phyloP scores from a whole-genome alignment of 768 basidiomycete genomes.

The Mycena vitilis region DNA sequence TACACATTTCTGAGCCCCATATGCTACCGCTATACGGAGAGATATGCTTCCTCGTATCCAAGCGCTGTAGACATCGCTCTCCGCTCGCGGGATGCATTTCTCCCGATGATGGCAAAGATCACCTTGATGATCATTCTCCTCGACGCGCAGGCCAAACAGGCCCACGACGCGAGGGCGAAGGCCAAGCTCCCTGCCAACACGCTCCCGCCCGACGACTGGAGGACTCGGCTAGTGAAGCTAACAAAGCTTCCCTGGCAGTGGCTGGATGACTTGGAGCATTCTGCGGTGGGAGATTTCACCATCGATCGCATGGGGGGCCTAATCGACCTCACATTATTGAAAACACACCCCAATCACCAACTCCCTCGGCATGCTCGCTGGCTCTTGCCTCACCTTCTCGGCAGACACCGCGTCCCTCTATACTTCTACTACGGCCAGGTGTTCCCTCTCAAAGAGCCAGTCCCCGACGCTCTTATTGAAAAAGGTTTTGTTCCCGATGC shows the following conservation, averaged over 20 bases:
- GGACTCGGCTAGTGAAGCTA: background rate
- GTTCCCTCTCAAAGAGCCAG: conserved; percentile 23
- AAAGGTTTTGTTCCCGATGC: conserved; percentile 14
- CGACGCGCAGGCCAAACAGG: conserved; percentile 7
- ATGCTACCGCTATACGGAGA: conserved; percentile 24
- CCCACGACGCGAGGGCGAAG: too few relatives aligned
- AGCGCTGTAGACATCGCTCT: conserved; percentile 20
- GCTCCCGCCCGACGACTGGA: conserved; percentile 16
- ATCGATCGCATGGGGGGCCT: conserved; percentile 33
- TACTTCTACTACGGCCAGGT: conserved; percentile 27
- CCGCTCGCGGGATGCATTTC: conserved; percentile 31
- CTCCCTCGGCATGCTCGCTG: conserved; percentile 28
- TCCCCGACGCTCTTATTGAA: conserved; percentile 19
- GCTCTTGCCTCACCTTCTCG: conserved; percentile 27
- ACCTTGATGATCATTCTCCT: conserved; percentile 28
- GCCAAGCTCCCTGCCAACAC: too few relatives aligned
- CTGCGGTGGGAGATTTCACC: conserved; percentile 26
- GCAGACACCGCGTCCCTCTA: conserved; percentile 28
- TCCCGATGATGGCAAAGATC: conserved; percentile 28
- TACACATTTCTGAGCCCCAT: conserved; percentile 19
- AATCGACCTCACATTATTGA: conserved; percentile 27
- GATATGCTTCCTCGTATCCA: conserved; percentile 14
- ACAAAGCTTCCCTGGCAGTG: conserved; percentile 27
- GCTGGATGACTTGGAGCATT: conserved; percentile 27
- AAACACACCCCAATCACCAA: conserved; percentile 20